Evolutionary conservation across 2,329 filamentous ascomycete species (phyloP).

Genomic region (Alternaria longipes): DNA sequence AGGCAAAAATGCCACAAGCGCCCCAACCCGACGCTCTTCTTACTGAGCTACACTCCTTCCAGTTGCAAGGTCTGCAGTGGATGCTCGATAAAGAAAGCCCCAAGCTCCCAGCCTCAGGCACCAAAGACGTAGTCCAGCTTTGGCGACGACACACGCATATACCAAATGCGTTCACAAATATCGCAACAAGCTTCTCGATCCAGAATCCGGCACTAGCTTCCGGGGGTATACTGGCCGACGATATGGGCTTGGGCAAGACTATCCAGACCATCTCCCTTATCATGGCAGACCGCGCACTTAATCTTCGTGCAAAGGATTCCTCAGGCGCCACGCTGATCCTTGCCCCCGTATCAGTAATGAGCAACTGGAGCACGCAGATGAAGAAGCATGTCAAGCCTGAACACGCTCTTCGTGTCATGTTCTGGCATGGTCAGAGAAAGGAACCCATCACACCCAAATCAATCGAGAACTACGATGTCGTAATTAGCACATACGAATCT

Average conservation of each 20-base stretch:
- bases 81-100: slow-evolving; percentile 80
- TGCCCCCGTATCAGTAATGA: slow-evolving; percentile 85
- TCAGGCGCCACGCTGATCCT: slow-evolving; percentile 76
- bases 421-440: slow-evolving; percentile 74
- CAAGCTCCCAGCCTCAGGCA: slow-evolving; percentile 65
- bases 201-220: slow-evolving; percentile 73
- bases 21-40: slow-evolving; percentile 71
- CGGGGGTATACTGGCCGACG: slow-evolving; percentile 87
- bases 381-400: slow-evolving; percentile 73
- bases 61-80: slow-evolving; percentile 81
- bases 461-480: slow-evolving; percentile 74
- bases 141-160: slow-evolving; percentile 68
- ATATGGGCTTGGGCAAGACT: slow-evolving; percentile 93
- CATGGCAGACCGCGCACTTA: slow-evolving; percentile 61
- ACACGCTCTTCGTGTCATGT: slow-evolving; percentile 71
- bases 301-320: slow-evolving; percentile 27
- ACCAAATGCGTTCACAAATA: slow-evolving; percentile 66
- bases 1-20: slow-evolving; percentile 74
- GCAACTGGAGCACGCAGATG: slow-evolving; percentile 87
- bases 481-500: slow-evolving; percentile 86
- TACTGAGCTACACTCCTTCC: slow-evolving; percentile 79
- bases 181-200: slow-evolving; percentile 74
- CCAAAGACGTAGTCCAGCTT: slow-evolving; percentile 74
- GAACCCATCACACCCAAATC: slow-evolving; percentile 61
- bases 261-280: slow-evolving; percentile 85